Conservation (phyloP, 2,329 filamentous ascomycete genomes). For the Myrmaecium sp. region DNA sequence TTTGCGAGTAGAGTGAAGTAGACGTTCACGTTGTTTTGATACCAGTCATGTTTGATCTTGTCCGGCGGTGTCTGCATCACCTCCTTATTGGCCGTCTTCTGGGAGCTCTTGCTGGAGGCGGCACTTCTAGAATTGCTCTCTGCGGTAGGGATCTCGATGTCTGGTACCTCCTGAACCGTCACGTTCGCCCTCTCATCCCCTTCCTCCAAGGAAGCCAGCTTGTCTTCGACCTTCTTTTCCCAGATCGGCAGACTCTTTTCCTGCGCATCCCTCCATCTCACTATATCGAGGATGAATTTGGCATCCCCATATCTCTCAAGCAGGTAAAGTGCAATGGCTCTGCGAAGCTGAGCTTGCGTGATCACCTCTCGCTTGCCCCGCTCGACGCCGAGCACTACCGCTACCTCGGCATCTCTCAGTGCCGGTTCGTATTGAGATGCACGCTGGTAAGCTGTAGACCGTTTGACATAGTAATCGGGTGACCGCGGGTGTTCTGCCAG, state of each 20-base stretch:
- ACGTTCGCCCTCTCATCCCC: constrained; percentile 27
- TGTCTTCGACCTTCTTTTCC: constrained; percentile 37
- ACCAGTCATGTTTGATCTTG: constrained; percentile 54
- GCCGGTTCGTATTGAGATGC: constrained; percentile 30
- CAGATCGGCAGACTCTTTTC: constrained; percentile 40
- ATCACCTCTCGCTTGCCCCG: constrained; percentile 63
- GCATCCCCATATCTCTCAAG: constrained; percentile 60
- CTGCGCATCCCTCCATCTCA: constrained; percentile 35
- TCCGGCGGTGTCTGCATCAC: constrained; percentile 28
- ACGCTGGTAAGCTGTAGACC: constrained; percentile 62
- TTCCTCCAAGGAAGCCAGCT: constrained; percentile 32
- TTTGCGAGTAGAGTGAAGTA: constrained; percentile 50
- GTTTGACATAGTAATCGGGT: constrained; percentile 64
- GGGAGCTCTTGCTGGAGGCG: constrained; percentile 2
- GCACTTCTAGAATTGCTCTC: constrained; percentile 16
- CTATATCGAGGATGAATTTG: constrained; percentile 46
- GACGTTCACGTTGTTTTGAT: constrained; percentile 43
- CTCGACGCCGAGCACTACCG: constrained; percentile 48
- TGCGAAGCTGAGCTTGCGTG: constrained; percentile 63
- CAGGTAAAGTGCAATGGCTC: constrained; percentile 56
- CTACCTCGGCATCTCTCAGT: constrained; percentile 29
- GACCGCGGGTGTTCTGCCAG: constrained; percentile 48
- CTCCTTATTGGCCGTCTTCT: constrained; percentile 1
- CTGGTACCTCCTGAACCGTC: constrained; percentile 33
- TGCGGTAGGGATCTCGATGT: constrained; percentile 26